A percentile compares a stretch with the other conserved stretches of the same genome.
These are phyloP conservation scores for Ceratocystis eucalypticola DNA, from an alignment of 2,329 filamentous ascomycete genomes.

Conservation along the genomic window DNA sequence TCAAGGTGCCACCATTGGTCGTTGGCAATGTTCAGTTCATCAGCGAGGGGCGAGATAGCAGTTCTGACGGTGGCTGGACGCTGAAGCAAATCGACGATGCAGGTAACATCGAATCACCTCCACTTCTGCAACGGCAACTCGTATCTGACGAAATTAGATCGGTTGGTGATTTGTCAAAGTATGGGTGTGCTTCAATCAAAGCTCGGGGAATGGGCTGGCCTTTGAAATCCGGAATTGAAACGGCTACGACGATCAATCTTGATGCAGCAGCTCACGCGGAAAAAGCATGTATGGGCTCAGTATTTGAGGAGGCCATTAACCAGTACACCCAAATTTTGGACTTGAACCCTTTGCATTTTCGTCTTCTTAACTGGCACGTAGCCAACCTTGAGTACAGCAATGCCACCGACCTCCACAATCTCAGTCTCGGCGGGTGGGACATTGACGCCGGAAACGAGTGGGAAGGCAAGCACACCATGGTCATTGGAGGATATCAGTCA, in stretches of 20 bases:
- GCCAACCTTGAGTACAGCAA: conserved; percentile 98
- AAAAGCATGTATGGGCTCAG: conserved; percentile 69
- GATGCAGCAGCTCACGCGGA: conserved; percentile 48
- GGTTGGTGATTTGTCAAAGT: conserved; percentile 16
- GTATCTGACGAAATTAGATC: conserved; percentile 12
- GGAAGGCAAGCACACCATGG: conserved; percentile 85
- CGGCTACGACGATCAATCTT: conserved; percentile 57
- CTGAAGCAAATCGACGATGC: conserved; percentile 53
- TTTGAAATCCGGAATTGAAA: conserved; percentile 48
- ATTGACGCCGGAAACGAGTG: conserved; percentile 97
- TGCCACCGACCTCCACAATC: conserved; percentile 69
- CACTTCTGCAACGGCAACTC: neutral
- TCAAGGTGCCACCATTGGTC: conserved; percentile 53
- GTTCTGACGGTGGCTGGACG: conserved; percentile 43
- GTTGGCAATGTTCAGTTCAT: conserved; percentile 74
- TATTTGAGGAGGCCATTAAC: conserved; percentile 78
- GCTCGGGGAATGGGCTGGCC: conserved; percentile 73
- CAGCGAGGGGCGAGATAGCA: conserved; percentile 66
- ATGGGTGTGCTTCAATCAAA: conserved; percentile 50
- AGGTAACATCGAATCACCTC: conserved; percentile 29
- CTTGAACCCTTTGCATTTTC: conserved; percentile 71
- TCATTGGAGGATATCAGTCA: conserved; percentile 86
- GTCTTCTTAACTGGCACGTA: conserved; percentile 93
- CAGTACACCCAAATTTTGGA: conserved; percentile 79
- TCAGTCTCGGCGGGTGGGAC: conserved; percentile 88